Conservation (phyloP, 1,284 basidiomycete genomes). For the Sanghuangporus baumii region DNA sequence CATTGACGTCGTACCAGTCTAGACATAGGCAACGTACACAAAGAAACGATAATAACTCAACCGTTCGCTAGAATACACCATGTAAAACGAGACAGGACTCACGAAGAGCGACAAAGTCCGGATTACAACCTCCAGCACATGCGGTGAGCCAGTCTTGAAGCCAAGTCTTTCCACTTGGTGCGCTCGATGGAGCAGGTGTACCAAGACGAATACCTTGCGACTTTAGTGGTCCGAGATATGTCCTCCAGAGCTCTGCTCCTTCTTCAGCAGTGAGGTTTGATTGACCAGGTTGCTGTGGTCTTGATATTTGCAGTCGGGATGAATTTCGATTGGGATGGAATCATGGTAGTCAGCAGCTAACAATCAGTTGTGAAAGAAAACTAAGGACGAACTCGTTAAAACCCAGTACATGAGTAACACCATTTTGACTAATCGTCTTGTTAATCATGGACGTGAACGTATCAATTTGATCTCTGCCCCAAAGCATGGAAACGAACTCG, state of each 20-base stretch:
- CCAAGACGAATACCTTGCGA: conserved; percentile 32
- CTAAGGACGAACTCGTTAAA: conserved; percentile 29
- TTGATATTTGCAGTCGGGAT: not conserved
- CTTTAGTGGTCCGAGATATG: conserved; percentile 31
- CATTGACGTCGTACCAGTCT: conserved; percentile 37
- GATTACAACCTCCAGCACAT: conserved; percentile 33
- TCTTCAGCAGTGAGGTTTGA: conserved; percentile 30
- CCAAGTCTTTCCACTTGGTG: conserved; percentile 36
- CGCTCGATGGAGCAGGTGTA: conserved; percentile 37
- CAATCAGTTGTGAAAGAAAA: not conserved
- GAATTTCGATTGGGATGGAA: not conserved
- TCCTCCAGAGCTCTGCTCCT: conserved; percentile 30
- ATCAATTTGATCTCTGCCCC: conserved; percentile 28
- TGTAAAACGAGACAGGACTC: conserved; percentile 15
- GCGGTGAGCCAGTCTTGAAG: conserved; percentile 33
- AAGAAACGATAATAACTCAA: not conserved
- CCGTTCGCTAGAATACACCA: not conserved
- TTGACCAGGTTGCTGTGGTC: conserved; percentile 28
- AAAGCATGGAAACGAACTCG: conserved; percentile 35
- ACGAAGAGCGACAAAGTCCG: conserved; percentile 40
- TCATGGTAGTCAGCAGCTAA: not conserved
- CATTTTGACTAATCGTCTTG: conserved; percentile 23
- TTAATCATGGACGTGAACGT: conserved; percentile 29
- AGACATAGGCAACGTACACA: not conserved
- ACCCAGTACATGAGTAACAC: conserved; percentile 27